phyloP scores from a whole-genome alignment of 2,329 filamentous ascomycete species.

The Thyridium curvatum region DNA sequence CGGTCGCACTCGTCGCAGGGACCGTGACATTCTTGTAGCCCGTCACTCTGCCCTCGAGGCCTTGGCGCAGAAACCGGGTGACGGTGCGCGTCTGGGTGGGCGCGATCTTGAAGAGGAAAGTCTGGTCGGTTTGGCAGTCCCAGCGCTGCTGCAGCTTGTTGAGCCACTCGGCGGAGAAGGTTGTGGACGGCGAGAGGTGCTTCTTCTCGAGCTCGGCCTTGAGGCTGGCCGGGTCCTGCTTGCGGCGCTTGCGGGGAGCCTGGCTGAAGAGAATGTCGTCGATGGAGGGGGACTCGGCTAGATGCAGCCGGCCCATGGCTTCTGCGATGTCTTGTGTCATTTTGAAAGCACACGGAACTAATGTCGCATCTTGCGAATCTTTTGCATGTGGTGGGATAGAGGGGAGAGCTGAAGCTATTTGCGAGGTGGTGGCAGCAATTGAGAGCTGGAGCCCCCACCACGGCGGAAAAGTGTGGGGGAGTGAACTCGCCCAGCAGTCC shows the following conservation, averaged over 20 bases:
- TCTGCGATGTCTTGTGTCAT: conserved; percentile 32
- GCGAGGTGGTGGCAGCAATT: no score
- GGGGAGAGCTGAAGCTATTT: no score
- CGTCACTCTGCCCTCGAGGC: conserved; percentile 85
- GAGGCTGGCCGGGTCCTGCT: conserved; percentile 53
- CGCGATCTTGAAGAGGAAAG: conserved; percentile 79
- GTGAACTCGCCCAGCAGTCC: no score
- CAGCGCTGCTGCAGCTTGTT: conserved; percentile 84
- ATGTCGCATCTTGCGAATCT: no score
- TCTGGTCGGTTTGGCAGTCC: conserved; percentile 75
- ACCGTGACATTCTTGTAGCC: conserved; percentile 94
- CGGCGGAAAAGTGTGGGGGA: no score
- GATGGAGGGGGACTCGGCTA: conserved; percentile 35
- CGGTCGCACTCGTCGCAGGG: conserved; percentile 79
- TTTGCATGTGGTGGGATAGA: no score
- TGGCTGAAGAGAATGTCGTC: conserved; percentile 51
- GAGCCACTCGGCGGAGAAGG: conserved; percentile 81
- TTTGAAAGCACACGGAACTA: not conserved
- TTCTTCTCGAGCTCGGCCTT: conserved; percentile 67
- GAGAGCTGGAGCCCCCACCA: no score
- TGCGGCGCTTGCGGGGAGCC: conserved; percentile 32
- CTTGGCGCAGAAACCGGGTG: conserved; percentile 85
- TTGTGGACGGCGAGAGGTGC: conserved; percentile 71
- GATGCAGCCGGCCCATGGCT: conserved; percentile 44
- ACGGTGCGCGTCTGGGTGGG: conserved; percentile 93